Evolutionary conservation across 306 rosid species (phyloP), one percentile per base, ranked within the genome.

Genomic region (Prunus mume): DNA sequence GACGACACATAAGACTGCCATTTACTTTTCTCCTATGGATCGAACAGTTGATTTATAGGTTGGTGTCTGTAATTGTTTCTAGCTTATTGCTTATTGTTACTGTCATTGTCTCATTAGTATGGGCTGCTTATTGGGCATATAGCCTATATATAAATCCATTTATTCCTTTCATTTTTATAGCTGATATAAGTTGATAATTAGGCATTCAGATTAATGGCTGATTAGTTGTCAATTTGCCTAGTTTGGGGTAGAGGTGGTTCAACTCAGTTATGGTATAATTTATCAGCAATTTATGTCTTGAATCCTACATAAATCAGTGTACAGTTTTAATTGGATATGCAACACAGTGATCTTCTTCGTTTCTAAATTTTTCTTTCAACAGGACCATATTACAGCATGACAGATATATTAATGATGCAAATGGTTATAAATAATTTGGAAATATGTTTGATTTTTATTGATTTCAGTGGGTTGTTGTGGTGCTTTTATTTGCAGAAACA

Each of bases 401-500:
- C 27, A 3, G 15, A 60, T 25, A 60, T n/a, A 55, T 14, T 52
- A 19, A 52, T 45, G 58, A 58, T 77, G 66, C 50, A 57, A 55
- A 65, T 80, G 58, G 70, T 20, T 27, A 57, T 41, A 27, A 24
- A 78, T 34, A 52, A 52, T 62, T 72, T 55, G 61, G 85, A 43
- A 30, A 32, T 45, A 52, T 47, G 66, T 64, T 30, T 63, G 65
- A 65, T 61, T 72, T 65, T 41, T 1, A 34, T 83, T 61, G 63
- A 67, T 69, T 25, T 30, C 50, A 52, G 19, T 25, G 38, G 19
- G 7, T 32, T 28, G 12, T 30, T 34, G 32, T 54, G 75, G 32
- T 71, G 65, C 65, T 34, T 62, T 78, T 82, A 43, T 86, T 58
- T 82, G 72, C 86, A 94, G 98, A 91, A 77, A 73, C 78, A 88